Evolutionary conservation across 306 rosid genomes (phyloP).

Genomic region (Glycine latifolia): DNA sequence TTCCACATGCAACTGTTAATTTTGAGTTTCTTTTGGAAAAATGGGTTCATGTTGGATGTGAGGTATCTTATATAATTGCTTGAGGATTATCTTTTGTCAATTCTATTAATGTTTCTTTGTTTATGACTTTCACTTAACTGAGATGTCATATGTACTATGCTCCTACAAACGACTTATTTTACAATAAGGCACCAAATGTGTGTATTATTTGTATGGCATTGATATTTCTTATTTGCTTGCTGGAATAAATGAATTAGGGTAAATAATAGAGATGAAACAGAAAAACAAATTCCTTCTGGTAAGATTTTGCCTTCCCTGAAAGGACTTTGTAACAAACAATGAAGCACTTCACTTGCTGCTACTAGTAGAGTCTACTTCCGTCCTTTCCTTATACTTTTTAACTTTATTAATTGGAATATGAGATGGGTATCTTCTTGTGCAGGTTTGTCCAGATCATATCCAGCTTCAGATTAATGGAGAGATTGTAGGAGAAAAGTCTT

Average conservation of each 20-base stretch:
- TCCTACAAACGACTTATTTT: neutral
- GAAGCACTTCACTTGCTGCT: constrained; percentile 27
- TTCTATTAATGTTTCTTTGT: constrained; percentile 29
- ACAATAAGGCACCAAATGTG: constrained; percentile 21
- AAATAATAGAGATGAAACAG: neutral
- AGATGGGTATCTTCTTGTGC: constrained; percentile 40
- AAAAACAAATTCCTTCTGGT: constrained; percentile 21
- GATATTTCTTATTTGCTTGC: constrained; percentile 25
- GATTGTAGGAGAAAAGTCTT: constrained; percentile 58
- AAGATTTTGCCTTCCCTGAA: constrained; percentile 18
- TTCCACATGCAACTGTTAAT: constrained; percentile 60
- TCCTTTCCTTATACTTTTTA: constrained; percentile 1
- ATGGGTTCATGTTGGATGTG: constrained; percentile 92
- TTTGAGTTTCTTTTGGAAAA: constrained; percentile 71
- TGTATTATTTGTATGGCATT: constrained; percentile 13
- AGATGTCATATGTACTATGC: constrained; percentile 17
- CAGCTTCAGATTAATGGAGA: constrained; percentile 81
- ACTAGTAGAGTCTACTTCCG: constrained; percentile 8
- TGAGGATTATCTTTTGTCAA: constrained; percentile 33
- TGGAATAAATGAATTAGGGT: constrained; percentile 19
- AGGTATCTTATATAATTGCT: constrained; percentile 62
- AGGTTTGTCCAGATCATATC: constrained; percentile 69
- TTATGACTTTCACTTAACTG: neutral
- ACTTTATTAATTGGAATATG: constrained; percentile 27
- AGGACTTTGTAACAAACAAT: neutral